phyloP scores from a whole-genome alignment of 2,329 filamentous ascomycete species.

The Pseudogymnoascus sp. region DNA sequence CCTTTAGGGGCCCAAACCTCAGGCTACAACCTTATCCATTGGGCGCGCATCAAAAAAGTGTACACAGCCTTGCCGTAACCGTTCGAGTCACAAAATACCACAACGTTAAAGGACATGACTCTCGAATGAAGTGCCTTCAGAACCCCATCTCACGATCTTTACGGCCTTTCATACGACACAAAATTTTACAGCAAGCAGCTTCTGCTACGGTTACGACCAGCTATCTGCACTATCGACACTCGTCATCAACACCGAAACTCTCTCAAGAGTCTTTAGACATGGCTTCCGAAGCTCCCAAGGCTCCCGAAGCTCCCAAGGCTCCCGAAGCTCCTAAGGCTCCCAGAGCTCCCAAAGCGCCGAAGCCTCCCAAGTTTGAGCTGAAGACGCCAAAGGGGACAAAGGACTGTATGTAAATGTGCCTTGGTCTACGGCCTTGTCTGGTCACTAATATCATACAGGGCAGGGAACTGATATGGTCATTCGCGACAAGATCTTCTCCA shows the following conservation, averaged over 20 bases:
- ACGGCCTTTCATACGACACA: conserved; percentile 8
- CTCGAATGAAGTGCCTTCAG: conserved; percentile 3
- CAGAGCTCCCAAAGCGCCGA: conserved; percentile 24
- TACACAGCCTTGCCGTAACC: background rate
- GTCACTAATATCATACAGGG: conserved; percentile 35
- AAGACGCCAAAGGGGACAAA: conserved; percentile 90
- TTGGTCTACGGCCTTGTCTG: background rate
- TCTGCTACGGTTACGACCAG: background rate
- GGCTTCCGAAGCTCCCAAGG: conserved; percentile 5
- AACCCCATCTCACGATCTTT: conserved; percentile 4
- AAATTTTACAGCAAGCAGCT: background rate
- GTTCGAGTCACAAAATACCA: background rate
- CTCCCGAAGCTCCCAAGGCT: background rate
- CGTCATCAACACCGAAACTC: background rate
- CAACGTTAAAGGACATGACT: background rate
- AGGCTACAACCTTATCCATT: conserved; percentile 7
- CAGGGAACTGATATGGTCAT: conserved; percentile 70
- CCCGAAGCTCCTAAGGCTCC: background rate
- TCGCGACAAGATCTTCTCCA: conserved; percentile 69
- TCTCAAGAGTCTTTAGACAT: background rate
- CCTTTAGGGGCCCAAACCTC: conserved; percentile 8
- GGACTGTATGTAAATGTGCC: conserved; percentile 50
- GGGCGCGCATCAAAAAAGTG: background rate
- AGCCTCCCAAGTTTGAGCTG: conserved; percentile 52
- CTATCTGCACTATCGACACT: background rate